Base-by-base conservation (phyloP, 768 basidiomycete species). In the Mycena floridula region DNA sequence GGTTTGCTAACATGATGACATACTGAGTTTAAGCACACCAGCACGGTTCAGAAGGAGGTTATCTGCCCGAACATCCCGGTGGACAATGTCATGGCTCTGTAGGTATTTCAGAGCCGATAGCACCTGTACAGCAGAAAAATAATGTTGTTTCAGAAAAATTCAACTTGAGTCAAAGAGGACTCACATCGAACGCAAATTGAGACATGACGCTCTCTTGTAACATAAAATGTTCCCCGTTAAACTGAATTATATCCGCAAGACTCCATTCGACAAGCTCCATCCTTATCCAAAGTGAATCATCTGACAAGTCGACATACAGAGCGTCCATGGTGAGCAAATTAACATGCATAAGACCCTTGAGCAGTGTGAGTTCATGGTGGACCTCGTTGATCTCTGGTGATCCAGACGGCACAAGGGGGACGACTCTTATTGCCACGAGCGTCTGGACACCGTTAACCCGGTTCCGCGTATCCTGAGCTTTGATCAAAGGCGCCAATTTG, bases 261-360 rank as follows among this genome's bases (percentile, higher is more conserved):
- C 87, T 89, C 50, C 88, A 73, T 54, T 89, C 87, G 89, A 92
- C 89, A 25, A 91, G 75, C 59, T 90, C 88, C 89, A 92, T 92
- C 50, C 82, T 69, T 40, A 92, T 82, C 89, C 89, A 92, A 27
- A 92, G 61, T 46, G 80, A 74, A 50, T 79, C 77, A 46, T 81
- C 81, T 26, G 68, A 66, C 3, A 82, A 57, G 53, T 83, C 78
- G 23, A 87, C 80, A 59, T 87, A 88, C 20, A 88, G 61, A 36
- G 72, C 77, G 54, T 88, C 85, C 67, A 86, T 74, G 3, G 70
- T 61, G 16, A 91, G 65, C 6, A 90, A 54, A 60, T 88, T 76
- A 47, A 74, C 70, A 50, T 88, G 79, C 44, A 69, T 60, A 41
- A 85, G 40, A 13, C 73, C 69, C 39, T 64, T 72, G 70, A 89